Evolutionary conservation across 2,329 filamentous ascomycete species (phyloP), one percentile per base, ranked within the genome.

Genomic region (Pleurostoma richardsiae): DNA sequence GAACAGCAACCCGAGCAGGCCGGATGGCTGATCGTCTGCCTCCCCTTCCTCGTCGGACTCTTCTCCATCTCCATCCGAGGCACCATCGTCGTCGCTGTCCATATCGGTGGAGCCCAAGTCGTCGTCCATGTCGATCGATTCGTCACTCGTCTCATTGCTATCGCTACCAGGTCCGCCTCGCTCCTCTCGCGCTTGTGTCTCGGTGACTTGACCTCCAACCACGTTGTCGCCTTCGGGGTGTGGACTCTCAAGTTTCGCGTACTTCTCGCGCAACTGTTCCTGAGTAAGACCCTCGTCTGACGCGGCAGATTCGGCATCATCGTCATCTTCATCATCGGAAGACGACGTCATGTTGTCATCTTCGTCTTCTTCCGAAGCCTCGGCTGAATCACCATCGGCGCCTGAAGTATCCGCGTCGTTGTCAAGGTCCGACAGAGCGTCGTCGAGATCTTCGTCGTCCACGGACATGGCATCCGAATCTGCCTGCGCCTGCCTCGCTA

Each of bases 71-170:
- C 65, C 67, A 2, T 63, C 65, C 3, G 64, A 61, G 6, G 64
- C 62, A 29, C 66, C 63, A 4, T 70, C 70, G 5, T 66, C 71
- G 30, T 67, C 69, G 41, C 68, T 73, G 19, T 73, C 70, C 59
- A 71, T 69, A 40, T 84, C 79, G 29, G 74, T 79, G 3, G 80
- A 81, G 3, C 78, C 80, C 54, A 83, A 65, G 47, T 85, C 81
- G 49, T 85, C 81, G 52, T 85, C 82, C 82, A 86, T 86, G 55
- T 84, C 80, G 27, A 85, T 69, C 2, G 82, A 85, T 58, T 85
- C 82, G 52, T 86, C 82, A 40, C 75, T 79, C 4, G 75, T 81
- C 6, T 82, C 79, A 40, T 72, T 19, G 19, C 19, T 19, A 19
- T 19, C 19, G 19, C 19, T 19, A 19, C 19, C 19, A 19, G 19